Conservation (phyloP, 345 rosid species). For the Rhodamnia rubescens region DNA sequence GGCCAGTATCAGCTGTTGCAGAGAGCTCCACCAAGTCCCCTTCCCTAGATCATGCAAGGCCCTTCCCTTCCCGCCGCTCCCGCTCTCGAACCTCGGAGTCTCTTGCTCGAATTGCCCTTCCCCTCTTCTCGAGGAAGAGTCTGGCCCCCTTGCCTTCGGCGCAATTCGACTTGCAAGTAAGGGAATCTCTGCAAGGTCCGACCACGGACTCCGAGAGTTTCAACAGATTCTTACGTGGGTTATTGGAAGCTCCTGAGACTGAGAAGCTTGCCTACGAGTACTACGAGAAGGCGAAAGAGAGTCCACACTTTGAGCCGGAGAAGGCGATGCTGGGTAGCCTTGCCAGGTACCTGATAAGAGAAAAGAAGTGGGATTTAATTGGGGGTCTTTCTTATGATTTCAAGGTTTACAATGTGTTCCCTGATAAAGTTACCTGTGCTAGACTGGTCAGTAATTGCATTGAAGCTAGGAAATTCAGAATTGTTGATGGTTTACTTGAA, state of each 20-base stretch:
- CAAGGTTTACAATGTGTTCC: conserved; percentile 36
- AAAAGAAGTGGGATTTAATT: conserved; percentile 54
- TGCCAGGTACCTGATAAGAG: conserved; percentile 40
- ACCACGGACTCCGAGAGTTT: conserved; percentile 16
- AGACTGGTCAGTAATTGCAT: conserved; percentile 40
- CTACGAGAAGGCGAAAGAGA: conserved; percentile 51
- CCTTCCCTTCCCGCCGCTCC: conserved; percentile 10
- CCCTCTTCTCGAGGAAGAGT: conserved; percentile 34
- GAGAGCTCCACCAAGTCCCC: not conserved
- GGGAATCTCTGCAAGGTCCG: not conserved
- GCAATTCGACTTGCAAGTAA: not conserved
- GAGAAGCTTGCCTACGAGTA: conserved; percentile 34
- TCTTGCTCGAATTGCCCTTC: conserved; percentile 30
- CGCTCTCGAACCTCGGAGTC: conserved; percentile 16
- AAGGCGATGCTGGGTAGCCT: conserved; percentile 33
- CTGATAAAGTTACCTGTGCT: conserved; percentile 46
- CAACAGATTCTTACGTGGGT: conserved; percentile 29
- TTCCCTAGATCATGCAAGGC: conserved; percentile 17
- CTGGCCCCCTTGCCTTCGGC: conserved; percentile 10
- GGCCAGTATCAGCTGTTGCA: conserved; percentile 12
- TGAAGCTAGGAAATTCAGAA: conserved; percentile 42
- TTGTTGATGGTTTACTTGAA: conserved; percentile 35
- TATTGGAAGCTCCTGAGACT: conserved; percentile 30
- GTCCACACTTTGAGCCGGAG: conserved; percentile 35
- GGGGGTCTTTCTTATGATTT: conserved; percentile 42